Evolutionary conservation across 2,329 filamentous ascomycete genomes (phyloP), one percentile per base, ranked within the genome.

Genomic region (Septoria linicola): DNA sequence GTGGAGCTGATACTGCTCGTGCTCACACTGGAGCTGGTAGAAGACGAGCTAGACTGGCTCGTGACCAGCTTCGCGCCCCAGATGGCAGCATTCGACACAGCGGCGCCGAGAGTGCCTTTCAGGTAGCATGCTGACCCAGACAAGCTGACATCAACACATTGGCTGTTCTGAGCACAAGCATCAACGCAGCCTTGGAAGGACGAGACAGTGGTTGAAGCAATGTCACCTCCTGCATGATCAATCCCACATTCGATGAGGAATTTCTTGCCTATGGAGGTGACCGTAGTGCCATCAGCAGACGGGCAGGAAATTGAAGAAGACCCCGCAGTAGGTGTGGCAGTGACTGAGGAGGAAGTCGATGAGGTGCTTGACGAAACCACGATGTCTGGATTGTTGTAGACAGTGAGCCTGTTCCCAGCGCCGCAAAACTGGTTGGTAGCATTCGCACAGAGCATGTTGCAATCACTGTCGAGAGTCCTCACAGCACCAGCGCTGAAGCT

Each of bases 131-230:
- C 63, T 14, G 53, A 23, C 2, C 68, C 67, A 8, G 64, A 64
- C 11, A 66, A 54, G 16, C 57, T 59, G 20, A 68, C 63, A 47
- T 67, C 64, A 8, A 68, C 62, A 54, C 68, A 70, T 34, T 59
- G 59, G 8, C 52, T 17, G 7, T 61, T 67, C 37, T 55, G 51
- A 14, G 62, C 63, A 47, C 67, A 70, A 32, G 63, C 59, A 37
- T 60, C 56, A 49, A 70, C 65, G 42, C 67, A 70, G 14, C 45
- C 41, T 25, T 56, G 51, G 39, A 70, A 61, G 42, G 45, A 58
- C 39, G 37, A 47, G 16, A 64, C 66, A 36, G 53, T 58, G 11
- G 56, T 41, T 31, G 58, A 59, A 7, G 49, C 49, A 8, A 69
- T 23, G 45, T 70, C 66, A 13, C 66, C 65, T 23, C 58, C 66